phyloP scores from a whole-genome alignment of 2,329 filamentous ascomycete genomes.

The Aureobasidium lini region DNA sequence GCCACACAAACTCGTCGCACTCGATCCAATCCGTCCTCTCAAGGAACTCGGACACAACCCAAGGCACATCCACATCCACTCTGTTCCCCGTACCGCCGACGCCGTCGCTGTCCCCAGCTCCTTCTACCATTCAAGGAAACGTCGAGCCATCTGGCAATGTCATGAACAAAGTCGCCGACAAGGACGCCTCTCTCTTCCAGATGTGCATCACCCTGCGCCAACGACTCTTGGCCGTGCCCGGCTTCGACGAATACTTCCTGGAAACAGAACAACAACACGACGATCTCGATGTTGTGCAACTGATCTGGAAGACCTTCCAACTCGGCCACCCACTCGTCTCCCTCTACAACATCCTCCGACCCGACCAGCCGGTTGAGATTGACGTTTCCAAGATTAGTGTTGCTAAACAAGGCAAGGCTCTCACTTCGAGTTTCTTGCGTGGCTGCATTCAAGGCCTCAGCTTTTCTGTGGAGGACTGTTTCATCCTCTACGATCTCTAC shows the following conservation, averaged over 20 bases:
- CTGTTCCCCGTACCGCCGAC: conserved; percentile 32
- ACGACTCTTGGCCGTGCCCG: conserved; percentile 74
- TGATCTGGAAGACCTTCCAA: conserved; percentile 81
- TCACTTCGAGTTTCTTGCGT: conserved; percentile 86
- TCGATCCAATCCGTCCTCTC: conserved; percentile 41
- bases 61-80: conserved; percentile 38
- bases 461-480: conserved; percentile 74
- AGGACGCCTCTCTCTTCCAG: conserved; percentile 85
- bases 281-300: conserved; percentile 74
- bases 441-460: conserved; percentile 77
- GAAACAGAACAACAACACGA: conserved; percentile 49
- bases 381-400: conserved; percentile 53
- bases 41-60: conserved; percentile 42
- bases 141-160: conserved; percentile 82
- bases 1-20: conserved; percentile 39
- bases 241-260: conserved; percentile 52
- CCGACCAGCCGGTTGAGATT: conserved; percentile 59
- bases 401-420: conserved; percentile 73
- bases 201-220: conserved; percentile 82
- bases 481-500: conserved; percentile 85
- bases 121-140: conserved; percentile 46
- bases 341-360: conserved; percentile 80
- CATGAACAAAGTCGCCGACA: conserved; percentile 93
- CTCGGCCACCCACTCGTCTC: conserved; percentile 76
- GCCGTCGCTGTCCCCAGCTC: conserved; percentile 14